These are phyloP conservation scores for Croton setiger DNA, from an alignment of 441 rosid genomes.

Conservation along the genomic window DNA sequence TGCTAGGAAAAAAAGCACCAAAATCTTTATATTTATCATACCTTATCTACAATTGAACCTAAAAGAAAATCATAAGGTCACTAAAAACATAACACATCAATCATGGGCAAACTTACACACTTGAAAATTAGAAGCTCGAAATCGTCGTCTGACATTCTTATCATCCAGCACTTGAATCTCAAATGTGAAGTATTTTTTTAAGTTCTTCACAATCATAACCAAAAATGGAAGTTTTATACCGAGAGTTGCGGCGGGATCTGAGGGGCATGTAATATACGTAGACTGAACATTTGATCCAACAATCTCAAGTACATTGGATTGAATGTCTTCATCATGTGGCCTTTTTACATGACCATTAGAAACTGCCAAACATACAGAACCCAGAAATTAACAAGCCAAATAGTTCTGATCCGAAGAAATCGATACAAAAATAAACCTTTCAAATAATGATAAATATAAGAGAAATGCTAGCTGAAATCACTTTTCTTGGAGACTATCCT, in stretches of 20 bases:
- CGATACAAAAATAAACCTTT: too few species aligned
- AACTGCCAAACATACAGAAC: conserved; percentile 40
- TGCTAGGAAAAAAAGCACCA: neutral
- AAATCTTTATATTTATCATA: neutral
- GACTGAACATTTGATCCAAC: conserved; percentile 85
- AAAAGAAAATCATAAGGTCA: neutral
- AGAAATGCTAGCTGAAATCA: too few species aligned
- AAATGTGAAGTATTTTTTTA: conserved; percentile 87
- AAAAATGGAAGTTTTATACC: conserved; percentile 94
- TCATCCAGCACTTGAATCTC: conserved; percentile 96
- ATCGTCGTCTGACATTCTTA: conserved; percentile 92
- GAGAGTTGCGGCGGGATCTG: conserved; percentile 82
- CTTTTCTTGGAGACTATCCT: too few species aligned
- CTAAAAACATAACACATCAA: conserved; percentile 14
- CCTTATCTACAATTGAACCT: neutral
- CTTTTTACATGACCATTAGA: conserved; percentile 88
- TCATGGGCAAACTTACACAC: conserved; percentile 67
- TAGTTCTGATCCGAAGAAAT: too few species aligned
- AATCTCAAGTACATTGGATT: conserved; percentile 88
- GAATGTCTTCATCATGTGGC: conserved; percentile 90
- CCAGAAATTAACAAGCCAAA: neutral
- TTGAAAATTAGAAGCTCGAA: conserved; percentile 97
- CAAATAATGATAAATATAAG: too few species aligned
- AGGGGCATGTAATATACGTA: conserved; percentile 88
- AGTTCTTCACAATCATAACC: conserved; percentile 84